Base-by-base conservation (phyloP, 1,284 basidiomycete genomes). In the Tylopilus sp. region DNA sequence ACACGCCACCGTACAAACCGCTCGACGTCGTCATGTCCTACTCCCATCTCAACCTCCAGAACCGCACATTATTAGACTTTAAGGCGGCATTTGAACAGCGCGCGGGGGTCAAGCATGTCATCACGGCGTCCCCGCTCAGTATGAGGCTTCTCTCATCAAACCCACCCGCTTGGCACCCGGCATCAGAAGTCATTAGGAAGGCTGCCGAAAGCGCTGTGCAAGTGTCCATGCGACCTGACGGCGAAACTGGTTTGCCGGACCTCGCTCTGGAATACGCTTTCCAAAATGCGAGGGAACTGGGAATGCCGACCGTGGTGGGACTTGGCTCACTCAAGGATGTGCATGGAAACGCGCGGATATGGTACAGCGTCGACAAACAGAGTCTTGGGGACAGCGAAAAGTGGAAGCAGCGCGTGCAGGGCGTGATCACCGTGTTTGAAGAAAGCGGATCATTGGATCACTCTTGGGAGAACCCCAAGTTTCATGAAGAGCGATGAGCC, bases 101-200 rank as follows among this genome's bases (percentile, higher is more conserved):
- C 25, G 91, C 91, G 0, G 72, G 80, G 47, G 79, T 94, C 15
- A 70, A 71, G 32, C 85, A 92, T 56, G 76, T 98, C 32, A 63
- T 96, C 43, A 83, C 88, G 31, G 96, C 94, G 6, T 94, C 93
- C 0, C 96, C 96, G 4, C 80, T 98, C 48, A 87, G 85, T 62
- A 98, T 98, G 95, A 92, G 92, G 0, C 80, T 98, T 2, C 79
- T 99, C 36, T 88, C 88, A 0, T 75, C 80, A 5, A 76, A 74
- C 0, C 80, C 84, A 3, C 91, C 92, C 0, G 48, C 69, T 0
- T 98, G 95, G 96, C 95, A 98, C 67, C 94, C 95, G 9, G 92
- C 91, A 4, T 78, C 86, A 6, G 63, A 70, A 7, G 72, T 68
- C 13, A 63, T 92, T 46, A 75, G 70, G 40, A 66, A 72, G 7